These are phyloP conservation scores for Monilinia polystroma DNA, from an alignment of 2,329 filamentous ascomycete species.

Conservation along the genomic window DNA sequence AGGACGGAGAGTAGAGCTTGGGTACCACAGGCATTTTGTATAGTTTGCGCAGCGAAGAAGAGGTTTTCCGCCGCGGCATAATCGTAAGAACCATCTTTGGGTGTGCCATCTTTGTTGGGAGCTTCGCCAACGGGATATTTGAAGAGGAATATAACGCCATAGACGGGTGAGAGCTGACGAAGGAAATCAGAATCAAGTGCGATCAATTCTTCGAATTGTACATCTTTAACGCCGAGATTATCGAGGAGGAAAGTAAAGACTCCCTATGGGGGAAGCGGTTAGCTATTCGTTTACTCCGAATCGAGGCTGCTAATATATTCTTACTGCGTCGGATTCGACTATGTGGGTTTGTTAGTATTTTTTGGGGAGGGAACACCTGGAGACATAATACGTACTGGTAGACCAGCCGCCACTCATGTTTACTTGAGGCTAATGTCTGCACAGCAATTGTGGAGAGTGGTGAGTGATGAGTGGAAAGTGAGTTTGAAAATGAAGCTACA, in stretches of 20 bases:
- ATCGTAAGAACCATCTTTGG: constrained; percentile 82
- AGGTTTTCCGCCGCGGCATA: constrained; percentile 69
- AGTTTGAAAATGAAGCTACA: constrained; percentile 19
- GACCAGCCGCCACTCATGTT: constrained; percentile 86
- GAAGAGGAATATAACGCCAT: constrained; percentile 99
- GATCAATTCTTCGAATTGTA: constrained; percentile 96
- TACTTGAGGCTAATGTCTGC: constrained; percentile 7
- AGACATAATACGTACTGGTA: constrained; percentile 60
- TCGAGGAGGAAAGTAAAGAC: constrained; percentile 98
- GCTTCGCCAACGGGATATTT: constrained; percentile 78
- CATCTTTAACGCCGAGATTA: constrained; percentile 83
- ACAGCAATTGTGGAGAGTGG: background rate
- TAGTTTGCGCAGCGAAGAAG: constrained; percentile 96
- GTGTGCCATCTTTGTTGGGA: constrained; percentile 55
- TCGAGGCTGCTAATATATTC: constrained; percentile 32
- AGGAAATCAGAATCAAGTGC: constrained; percentile 78
- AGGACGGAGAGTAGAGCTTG: constrained; percentile 91
- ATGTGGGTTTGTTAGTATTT: constrained; percentile 26
- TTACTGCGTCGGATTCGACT: constrained; percentile 92
- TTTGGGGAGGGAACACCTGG: constrained; percentile 13
- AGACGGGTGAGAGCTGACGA: constrained; percentile 70
- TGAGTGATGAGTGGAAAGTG: background rate
- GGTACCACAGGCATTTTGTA: constrained; percentile 97
- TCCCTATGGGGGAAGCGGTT: constrained; percentile 52
- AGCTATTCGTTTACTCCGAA: background rate